Evolutionary conservation across 441 rosid species (phyloP).

Genomic region (Dalechampia spathulata): DNA sequence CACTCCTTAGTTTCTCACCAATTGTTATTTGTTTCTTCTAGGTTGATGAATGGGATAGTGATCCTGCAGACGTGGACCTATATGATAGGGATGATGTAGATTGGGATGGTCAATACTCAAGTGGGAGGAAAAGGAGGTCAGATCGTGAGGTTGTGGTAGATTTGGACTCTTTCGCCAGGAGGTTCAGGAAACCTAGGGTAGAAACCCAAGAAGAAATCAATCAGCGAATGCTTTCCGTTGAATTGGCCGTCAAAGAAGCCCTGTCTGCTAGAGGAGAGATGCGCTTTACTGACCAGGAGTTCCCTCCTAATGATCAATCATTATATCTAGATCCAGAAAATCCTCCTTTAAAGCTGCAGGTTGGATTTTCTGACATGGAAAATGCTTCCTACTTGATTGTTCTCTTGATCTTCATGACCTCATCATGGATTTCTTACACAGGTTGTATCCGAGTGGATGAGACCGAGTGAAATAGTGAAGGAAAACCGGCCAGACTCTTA

Average conservation of each 20-base stretch:
- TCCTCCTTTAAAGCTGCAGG: slow-evolving; percentile 93
- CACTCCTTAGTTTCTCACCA: slow-evolving; percentile 16
- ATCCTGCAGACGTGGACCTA: slow-evolving; percentile 95
- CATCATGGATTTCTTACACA: slow-evolving; percentile 25
- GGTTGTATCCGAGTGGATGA: slow-evolving; percentile 99
- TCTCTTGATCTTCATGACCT: slow-evolving; percentile 19
- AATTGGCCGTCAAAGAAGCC: slow-evolving; percentile 97
- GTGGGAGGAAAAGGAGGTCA: slow-evolving; percentile 92
- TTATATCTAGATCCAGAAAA: slow-evolving; percentile 77
- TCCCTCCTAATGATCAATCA: slow-evolving; percentile 95
- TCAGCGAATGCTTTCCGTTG: slow-evolving; percentile 97
- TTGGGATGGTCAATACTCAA: slow-evolving; percentile 99
- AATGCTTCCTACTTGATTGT: slow-evolving; percentile 7
- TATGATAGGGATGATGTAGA: slow-evolving; percentile 99
- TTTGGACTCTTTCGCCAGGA: slow-evolving; percentile 90
- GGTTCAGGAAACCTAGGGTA: slow-evolving; percentile 89
- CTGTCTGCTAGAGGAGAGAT: slow-evolving; percentile 81
- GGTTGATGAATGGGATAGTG: slow-evolving; percentile 99
- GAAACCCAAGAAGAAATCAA: slow-evolving; percentile 96
- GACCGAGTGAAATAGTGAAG: slow-evolving; percentile 81
- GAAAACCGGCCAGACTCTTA: slow-evolving; percentile 48
- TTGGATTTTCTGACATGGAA: slow-evolving; percentile 21
- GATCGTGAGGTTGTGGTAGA: slow-evolving; percentile 78
- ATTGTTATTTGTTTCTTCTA: slow-evolving; percentile 27
- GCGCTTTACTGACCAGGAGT: slow-evolving; percentile 95